These are phyloP conservation scores for Aspergillus quadricinctus DNA, from an alignment of 2,329 filamentous ascomycete genomes.

Conservation along the genomic window DNA sequence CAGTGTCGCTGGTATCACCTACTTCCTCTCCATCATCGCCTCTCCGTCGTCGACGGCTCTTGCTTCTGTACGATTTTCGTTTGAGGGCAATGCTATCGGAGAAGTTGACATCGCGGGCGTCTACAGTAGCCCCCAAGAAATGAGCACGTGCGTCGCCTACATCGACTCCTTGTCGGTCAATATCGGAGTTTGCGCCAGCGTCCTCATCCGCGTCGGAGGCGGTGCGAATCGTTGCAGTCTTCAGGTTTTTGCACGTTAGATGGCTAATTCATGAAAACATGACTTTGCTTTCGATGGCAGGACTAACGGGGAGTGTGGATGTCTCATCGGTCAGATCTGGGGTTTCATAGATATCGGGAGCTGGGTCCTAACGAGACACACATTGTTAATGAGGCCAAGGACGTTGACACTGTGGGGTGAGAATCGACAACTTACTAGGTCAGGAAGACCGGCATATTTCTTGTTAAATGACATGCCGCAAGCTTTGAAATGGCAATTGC, in stretches of 20 bases:
- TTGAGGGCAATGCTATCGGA: conserved; percentile 82
- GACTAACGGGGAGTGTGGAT: conserved; percentile 72
- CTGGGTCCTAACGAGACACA: conserved; percentile 63
- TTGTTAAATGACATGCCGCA: conserved; percentile 65
- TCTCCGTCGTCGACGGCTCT: conserved; percentile 59
- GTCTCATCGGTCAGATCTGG: conserved; percentile 87
- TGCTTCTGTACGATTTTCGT: conserved; percentile 76
- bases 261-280: not conserved
- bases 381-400: conserved; percentile 2
- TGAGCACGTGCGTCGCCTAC: conserved; percentile 73
- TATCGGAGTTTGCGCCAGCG: conserved; percentile 48
- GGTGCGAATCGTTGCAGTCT: conserved; percentile 55
- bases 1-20: conserved; percentile 73
- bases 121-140: conserved; percentile 71
- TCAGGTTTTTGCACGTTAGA: conserved; percentile 46
- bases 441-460: conserved; percentile 78
- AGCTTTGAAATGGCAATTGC: not conserved
- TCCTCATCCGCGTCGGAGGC: conserved; percentile 56
- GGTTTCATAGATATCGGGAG: conserved; percentile 94
- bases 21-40: conserved; percentile 52
- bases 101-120: conserved; percentile 77
- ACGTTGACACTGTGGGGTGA: not conserved
- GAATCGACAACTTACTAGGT: conserved; percentile 57
- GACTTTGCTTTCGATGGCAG: not conserved
- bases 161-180: conserved; percentile 72